These are phyloP conservation scores for Boletus mariae DNA, from an alignment of 1,284 basidiomycete genomes.

Conservation along the genomic window DNA sequence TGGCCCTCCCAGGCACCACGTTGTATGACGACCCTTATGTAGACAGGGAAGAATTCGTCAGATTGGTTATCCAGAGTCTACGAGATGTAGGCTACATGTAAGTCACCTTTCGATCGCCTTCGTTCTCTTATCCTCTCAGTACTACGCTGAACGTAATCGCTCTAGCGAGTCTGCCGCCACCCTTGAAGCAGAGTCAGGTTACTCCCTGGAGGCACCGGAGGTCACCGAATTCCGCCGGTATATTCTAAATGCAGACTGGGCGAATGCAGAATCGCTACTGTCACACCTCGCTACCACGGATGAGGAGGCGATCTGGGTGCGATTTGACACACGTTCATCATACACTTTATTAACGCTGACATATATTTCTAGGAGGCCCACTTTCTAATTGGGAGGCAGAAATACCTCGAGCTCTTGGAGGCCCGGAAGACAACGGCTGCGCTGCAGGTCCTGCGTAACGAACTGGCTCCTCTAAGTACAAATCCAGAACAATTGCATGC, in stretches of 20 bases:
- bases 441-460: constrained; percentile 80
- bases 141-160: constrained; percentile 12
- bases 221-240: constrained; percentile 82
- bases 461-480: constrained; percentile 77
- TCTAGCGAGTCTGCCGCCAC: constrained; percentile 82
- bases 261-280: constrained; percentile 73
- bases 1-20: constrained; percentile 64
- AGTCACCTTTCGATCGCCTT: constrained; percentile 36
- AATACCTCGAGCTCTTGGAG: constrained; percentile 95
- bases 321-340: constrained; percentile 23
- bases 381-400: constrained; percentile 91
- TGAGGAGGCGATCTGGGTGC: constrained; percentile 64
- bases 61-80: constrained; percentile 87
- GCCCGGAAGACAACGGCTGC: constrained; percentile 78
- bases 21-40: constrained; percentile 75
- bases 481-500: constrained; percentile 79
- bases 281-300: constrained; percentile 63
- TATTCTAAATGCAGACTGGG: constrained; percentile 84
- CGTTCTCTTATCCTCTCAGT: constrained; percentile 5
- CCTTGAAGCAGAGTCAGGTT: constrained; percentile 91
- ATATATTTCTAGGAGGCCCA: constrained; percentile 60
- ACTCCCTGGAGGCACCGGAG: constrained; percentile 75
- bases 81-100: constrained; percentile 91
- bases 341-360: constrained; percentile 16
- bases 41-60: constrained; percentile 87